phyloP scores from a whole-genome alignment of 371 early-diverging fungal species.

The Neoconidiobolus thromboides region DNA sequence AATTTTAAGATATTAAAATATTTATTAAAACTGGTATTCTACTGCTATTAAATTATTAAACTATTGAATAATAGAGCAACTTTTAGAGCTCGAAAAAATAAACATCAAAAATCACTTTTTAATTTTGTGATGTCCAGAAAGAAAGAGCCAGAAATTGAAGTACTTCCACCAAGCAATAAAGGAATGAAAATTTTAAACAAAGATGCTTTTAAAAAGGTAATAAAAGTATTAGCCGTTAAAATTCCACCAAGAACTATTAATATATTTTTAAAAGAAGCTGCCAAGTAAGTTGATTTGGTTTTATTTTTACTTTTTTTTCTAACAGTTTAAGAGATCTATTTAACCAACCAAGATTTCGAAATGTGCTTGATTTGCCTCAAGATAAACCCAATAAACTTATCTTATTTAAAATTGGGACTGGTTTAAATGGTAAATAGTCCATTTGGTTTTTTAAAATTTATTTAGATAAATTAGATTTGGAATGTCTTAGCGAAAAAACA shows the following conservation, averaged over 20 bases:
- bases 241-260: background rate
- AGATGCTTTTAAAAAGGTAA: background rate
- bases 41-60: too few species aligned
- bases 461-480: constrained; percentile 10
- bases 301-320: too few species aligned
- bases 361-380: constrained; percentile 35
- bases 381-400: constrained; percentile 36
- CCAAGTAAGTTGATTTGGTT: too few species aligned
- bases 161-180: background rate
- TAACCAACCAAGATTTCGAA: constrained; percentile 45
- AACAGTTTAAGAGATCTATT: constrained; percentile 23
- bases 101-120: too few species aligned
- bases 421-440: too few species aligned
- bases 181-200: constrained; percentile 2
- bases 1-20: too few species aligned
- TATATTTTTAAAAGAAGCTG: background rate
- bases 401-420: constrained; percentile 20
- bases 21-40: too few species aligned
- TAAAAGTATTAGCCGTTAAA: background rate
- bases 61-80: too few species aligned
- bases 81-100: too few species aligned
- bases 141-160: background rate
- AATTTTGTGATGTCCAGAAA: too few species aligned
- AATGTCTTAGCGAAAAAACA: constrained; percentile 22
- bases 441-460: too few species aligned